These are phyloP conservation scores for Microcos paniculata DNA, from an alignment of 345 rosid genomes.

Conservation along the genomic window DNA sequence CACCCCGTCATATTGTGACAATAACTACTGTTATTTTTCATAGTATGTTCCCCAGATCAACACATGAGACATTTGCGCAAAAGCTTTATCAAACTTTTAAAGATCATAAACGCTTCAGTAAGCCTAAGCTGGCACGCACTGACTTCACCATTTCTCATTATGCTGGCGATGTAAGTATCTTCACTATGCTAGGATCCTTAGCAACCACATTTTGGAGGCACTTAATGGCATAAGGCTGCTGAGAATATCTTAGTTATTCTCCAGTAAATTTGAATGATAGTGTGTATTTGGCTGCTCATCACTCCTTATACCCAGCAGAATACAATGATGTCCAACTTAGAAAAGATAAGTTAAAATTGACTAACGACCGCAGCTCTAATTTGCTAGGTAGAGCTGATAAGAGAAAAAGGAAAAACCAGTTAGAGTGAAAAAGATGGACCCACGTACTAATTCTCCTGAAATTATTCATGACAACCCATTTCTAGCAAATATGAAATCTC, in stretches of 20 bases:
- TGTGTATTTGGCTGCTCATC: neutral
- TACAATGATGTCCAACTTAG: neutral
- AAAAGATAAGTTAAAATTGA: conserved; percentile 7
- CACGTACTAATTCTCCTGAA: neutral
- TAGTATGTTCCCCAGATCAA: conserved; percentile 98
- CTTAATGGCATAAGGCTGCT: neutral
- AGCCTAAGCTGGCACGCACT: conserved; percentile 89
- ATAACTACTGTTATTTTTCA: conserved; percentile 26
- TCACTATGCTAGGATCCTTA: neutral
- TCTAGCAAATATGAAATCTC: neutral
- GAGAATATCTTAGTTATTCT: neutral
- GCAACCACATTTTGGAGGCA: neutral
- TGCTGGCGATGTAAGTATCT: conserved; percentile 89
- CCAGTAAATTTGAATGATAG: neutral
- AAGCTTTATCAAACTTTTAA: conserved; percentile 94
- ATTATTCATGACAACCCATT: neutral
- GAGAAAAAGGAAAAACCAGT: no score
- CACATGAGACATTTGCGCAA: conserved; percentile 92
- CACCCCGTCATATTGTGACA: conserved; percentile 20
- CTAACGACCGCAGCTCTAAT: neutral
- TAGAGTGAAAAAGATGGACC: neutral
- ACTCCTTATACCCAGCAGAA: neutral
- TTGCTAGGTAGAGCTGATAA: no score
- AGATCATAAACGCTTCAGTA: conserved; percentile 79
- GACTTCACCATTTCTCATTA: conserved; percentile 96